Conservation (phyloP, 2,329 filamentous ascomycete genomes). For the Claviceps africana region DNA sequence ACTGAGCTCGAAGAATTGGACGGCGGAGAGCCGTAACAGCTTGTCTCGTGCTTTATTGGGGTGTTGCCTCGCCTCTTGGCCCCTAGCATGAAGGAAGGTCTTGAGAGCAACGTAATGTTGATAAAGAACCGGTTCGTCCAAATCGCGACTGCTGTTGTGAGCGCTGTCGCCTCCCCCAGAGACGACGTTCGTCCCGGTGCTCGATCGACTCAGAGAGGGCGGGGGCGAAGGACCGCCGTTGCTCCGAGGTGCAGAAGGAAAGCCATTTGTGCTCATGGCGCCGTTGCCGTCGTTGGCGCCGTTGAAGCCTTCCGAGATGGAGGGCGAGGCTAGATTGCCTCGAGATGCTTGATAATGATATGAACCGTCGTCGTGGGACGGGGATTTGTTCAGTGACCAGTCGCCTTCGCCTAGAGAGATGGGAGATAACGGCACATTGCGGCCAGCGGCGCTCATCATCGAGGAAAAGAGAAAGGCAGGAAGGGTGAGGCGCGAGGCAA, state of each 20-base stretch:
- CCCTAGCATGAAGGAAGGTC: conserved; percentile 60
- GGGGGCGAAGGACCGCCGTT: conserved; percentile 65
- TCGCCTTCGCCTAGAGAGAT: conserved; percentile 74
- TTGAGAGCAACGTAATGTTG: conserved; percentile 75
- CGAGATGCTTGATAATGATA: conserved; percentile 34
- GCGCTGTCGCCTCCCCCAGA: conserved; percentile 53
- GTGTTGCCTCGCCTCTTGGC: conserved; percentile 59
- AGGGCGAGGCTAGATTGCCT: conserved; percentile 52
- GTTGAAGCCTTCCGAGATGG: conserved; percentile 51
- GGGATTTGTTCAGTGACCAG: conserved; percentile 62
- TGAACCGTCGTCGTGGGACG: conserved; percentile 35
- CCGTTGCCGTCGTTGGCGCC: conserved; percentile 21
- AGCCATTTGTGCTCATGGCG: conserved; percentile 45
- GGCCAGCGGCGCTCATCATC: conserved; percentile 49
- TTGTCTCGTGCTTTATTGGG: conserved; percentile 91
- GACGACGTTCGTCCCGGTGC: conserved; percentile 61
- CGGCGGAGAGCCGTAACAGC: conserved; percentile 71
- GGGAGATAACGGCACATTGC: conserved; percentile 66
- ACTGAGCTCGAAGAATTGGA: conserved; percentile 94
- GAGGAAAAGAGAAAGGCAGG: conserved; percentile 11
- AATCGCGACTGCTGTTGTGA: conserved; percentile 44
- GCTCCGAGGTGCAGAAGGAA: conserved; percentile 41
- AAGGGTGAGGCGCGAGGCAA: conserved; percentile 11
- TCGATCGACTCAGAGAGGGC: conserved; percentile 74
- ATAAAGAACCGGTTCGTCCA: conserved; percentile 47